phyloP scores from a whole-genome alignment of 305 asterid species.

The Andrographis paniculata region DNA sequence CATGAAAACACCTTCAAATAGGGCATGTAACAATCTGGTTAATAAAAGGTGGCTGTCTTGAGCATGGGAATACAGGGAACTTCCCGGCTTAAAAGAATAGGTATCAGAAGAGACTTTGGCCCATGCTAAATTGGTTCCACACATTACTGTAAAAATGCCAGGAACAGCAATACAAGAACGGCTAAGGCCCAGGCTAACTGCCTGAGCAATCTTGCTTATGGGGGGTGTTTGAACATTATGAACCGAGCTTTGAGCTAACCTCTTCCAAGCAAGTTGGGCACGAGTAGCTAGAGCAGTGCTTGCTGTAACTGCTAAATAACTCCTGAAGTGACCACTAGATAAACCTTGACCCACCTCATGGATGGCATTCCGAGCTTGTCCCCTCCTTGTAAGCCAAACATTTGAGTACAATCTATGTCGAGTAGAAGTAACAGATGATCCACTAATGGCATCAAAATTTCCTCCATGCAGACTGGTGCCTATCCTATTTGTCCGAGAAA shows the following conservation, averaged over 20 bases:
- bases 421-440: slow-evolving; percentile 25
- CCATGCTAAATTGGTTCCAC: slow-evolving; percentile 47
- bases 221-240: slow-evolving; percentile 26
- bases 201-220: slow-evolving; percentile 62
- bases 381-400: slow-evolving; percentile 28
- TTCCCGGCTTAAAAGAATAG: slow-evolving; percentile 33
- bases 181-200: slow-evolving; percentile 65
- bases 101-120: slow-evolving; percentile 44
- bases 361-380: slow-evolving; percentile 26
- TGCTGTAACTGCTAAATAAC: slow-evolving; percentile 31
- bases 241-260: slow-evolving; percentile 28
- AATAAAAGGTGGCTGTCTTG: slow-evolving; percentile 50
- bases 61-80: slow-evolving; percentile 47
- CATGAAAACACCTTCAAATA: slow-evolving; percentile 44
- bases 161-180: slow-evolving; percentile 60
- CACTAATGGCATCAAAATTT: slow-evolving; percentile 30
- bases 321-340: slow-evolving; percentile 22
- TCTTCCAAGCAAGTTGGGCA: slow-evolving; percentile 60
- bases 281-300: slow-evolving; percentile 32
- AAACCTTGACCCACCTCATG: slow-evolving; percentile 23
- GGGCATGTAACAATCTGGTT: slow-evolving; percentile 34
- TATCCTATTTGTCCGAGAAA: slow-evolving; percentile 19
- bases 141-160: slow-evolving; percentile 49
- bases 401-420: slow-evolving; percentile 42
- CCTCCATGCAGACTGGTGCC: slow-evolving; percentile 24